Evolutionary conservation across 805 yeast species (phyloP).

Genomic region (Hanseniaspora vineae): DNA sequence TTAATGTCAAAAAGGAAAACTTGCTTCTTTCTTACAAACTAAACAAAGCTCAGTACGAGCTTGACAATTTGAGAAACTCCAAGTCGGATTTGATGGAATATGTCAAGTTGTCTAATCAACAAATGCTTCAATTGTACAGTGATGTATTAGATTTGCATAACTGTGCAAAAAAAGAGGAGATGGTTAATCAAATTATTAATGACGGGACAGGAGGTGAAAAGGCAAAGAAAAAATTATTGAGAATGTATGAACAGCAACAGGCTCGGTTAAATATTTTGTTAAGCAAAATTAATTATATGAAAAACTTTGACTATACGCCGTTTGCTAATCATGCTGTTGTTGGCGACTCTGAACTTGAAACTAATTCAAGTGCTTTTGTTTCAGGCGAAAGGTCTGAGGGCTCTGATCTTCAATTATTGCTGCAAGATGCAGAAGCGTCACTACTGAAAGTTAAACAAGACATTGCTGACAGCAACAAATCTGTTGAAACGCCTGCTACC

Average conservation of each 20-base stretch:
- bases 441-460: no score
- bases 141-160: neutral
- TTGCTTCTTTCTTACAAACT: neutral
- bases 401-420: no score
- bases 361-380: no score
- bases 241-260: neutral
- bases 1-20: neutral
- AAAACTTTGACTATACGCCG: neutral
- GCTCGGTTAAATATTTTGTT: neutral
- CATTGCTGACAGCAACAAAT: no score
- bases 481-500: no score
- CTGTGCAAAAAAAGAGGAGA: neutral
- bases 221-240: neutral
- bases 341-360: no score
- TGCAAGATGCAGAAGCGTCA: no score
- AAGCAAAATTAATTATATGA: neutral
- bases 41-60: neutral
- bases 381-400: no score
- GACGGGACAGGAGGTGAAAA: neutral
- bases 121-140: neutral
- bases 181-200: neutral
- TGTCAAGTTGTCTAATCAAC: neutral
- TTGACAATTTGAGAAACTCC: neutral
- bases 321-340: no score
- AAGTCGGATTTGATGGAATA: neutral